Evolutionary conservation across 192 early-diverging fungal genomes (phyloP).

Genomic region (Physocladia obscura): DNA sequence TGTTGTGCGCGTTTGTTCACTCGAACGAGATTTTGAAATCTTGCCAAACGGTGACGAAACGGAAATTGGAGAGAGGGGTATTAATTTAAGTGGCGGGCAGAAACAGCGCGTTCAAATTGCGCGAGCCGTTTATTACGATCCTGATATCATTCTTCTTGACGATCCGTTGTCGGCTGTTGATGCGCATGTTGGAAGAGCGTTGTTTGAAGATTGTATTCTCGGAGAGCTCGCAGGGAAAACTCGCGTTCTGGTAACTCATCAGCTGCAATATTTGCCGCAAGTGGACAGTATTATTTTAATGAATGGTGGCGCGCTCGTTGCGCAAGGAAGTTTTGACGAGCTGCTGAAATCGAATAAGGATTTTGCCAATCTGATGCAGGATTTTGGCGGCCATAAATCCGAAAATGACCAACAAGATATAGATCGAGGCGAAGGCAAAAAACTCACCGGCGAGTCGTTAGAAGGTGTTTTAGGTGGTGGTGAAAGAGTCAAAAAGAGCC

Average conservation of each 20-base stretch:
- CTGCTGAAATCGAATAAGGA: conserved; percentile 55
- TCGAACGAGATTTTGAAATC: conserved; percentile 65
- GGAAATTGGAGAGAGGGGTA: conserved; percentile 52
- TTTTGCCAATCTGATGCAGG: conserved; percentile 34
- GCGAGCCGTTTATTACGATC: conserved; percentile 70
- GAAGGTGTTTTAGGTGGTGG: not conserved
- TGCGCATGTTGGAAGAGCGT: conserved; percentile 59
- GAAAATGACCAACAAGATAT: no score
- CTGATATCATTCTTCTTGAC: conserved; percentile 78
- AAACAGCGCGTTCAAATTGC: conserved; percentile 79
- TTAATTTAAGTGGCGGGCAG: conserved; percentile 67
- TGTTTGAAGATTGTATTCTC: conserved; percentile 74
- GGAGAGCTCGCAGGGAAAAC: conserved; percentile 68
- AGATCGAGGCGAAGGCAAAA: no score
- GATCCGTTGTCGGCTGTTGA: conserved; percentile 91
- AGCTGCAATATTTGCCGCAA: conserved; percentile 67
- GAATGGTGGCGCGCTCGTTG: conserved; percentile 63
- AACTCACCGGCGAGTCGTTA: not conserved
- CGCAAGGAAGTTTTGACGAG: conserved; percentile 59
- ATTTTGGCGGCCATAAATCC: conserved; percentile 41
- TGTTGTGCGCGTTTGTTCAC: conserved; percentile 64
- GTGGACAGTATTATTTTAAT: conserved; percentile 71
- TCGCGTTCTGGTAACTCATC: conserved; percentile 79
- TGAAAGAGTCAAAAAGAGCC: conserved; percentile 32
- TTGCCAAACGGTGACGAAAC: conserved; percentile 67